phyloP scores from a whole-genome alignment of 164 flowering plant species.

The Tetracentron sinense region DNA sequence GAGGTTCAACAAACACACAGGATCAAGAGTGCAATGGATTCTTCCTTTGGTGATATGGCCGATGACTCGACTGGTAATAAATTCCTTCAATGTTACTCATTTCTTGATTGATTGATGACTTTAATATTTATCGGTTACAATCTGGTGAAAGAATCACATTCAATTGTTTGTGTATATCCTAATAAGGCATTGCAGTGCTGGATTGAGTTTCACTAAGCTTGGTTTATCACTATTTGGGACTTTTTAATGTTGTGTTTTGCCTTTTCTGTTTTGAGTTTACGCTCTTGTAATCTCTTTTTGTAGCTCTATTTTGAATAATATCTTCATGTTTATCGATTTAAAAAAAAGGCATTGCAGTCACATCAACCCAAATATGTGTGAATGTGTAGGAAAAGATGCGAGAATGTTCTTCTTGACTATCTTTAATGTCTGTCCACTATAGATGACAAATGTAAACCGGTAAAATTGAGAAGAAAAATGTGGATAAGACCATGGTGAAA shows the following conservation, averaged over 20 bases:
- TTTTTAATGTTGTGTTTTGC: too few relatives aligned
- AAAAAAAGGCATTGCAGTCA: not conserved
- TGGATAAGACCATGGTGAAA: not conserved
- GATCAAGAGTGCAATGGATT: slow-evolving; percentile 65
- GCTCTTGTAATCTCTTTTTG: too few relatives aligned
- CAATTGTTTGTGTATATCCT: not conserved
- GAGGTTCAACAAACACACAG: slow-evolving; percentile 11
- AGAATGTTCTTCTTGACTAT: not conserved
- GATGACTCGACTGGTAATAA: slow-evolving; percentile 49
- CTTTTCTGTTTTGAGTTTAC: too few relatives aligned
- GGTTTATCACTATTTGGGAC: too few relatives aligned
- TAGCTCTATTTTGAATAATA: too few relatives aligned
- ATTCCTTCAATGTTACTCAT: not conserved
- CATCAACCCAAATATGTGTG: not conserved
- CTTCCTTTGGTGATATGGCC: slow-evolving; percentile 64
- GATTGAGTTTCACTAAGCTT: too few relatives aligned
- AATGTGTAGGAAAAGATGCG: too few relatives aligned
- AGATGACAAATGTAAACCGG: not conserved
- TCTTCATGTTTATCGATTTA: too few relatives aligned
- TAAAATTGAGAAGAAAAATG: not conserved
- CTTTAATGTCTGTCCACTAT: not conserved
- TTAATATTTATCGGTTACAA: not conserved
- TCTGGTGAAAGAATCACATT: not conserved
- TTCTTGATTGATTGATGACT: slow-evolving; percentile 14
- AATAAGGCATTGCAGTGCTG: too few relatives aligned